Conservation (phyloP, 345 rosid genomes). For the Noccaea caerulescens region DNA sequence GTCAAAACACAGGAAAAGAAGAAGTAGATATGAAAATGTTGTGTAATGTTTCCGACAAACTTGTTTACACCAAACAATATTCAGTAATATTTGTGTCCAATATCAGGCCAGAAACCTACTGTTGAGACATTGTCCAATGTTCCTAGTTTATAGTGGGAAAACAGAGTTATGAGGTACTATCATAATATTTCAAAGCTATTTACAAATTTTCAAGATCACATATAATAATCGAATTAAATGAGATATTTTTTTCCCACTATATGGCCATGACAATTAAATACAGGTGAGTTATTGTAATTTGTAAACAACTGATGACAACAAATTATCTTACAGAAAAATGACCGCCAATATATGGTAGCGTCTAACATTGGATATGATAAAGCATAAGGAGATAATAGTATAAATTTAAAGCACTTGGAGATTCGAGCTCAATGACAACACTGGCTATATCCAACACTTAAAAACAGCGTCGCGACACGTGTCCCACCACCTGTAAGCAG, state of each 20-base stretch:
- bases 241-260: not conserved
- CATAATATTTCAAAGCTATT: no score
- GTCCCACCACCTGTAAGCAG: constrained; percentile 57
- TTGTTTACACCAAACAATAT: constrained; percentile 8
- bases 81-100: not conserved
- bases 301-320: constrained; percentile 1
- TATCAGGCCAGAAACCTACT: no score
- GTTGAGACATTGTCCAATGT: no score
- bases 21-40: not conserved
- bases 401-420: constrained; percentile 21
- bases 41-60: constrained; percentile 16
- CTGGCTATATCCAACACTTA: constrained; percentile 41
- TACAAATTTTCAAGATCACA: not conserved
- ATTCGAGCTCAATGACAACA: constrained; percentile 42
- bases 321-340: not conserved
- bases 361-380: constrained; percentile 29
- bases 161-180: no score
- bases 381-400: constrained; percentile 25
- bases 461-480: constrained; percentile 41
- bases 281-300: constrained; percentile 26
- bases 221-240: not conserved
- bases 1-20: not conserved
- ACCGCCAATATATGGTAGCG: constrained; percentile 27
- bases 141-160: no score
- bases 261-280: constrained; percentile 18